Evolutionary conservation across 805 yeast species (phyloP), one percentile per base, ranked within the genome.

Genomic region (Starmera quercuum): DNA sequence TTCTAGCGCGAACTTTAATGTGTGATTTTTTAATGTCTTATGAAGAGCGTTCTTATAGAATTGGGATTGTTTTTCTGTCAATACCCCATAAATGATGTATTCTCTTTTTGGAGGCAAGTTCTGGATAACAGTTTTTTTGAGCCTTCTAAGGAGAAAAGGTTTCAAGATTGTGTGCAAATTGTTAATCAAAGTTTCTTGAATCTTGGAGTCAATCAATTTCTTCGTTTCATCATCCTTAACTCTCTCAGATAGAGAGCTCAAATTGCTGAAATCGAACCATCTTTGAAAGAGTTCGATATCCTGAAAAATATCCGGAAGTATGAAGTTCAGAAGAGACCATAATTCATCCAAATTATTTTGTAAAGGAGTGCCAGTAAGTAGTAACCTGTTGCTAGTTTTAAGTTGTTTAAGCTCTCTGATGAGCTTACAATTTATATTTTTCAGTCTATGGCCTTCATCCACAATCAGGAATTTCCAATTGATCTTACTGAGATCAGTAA

Each of bases 371-470:
- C 98, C 98, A 0, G 98, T 90, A 11, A 90, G 61, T 19, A 90
- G 61, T 30, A 90, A 62, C 40, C 96, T 64, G 51, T 90, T 90
- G 1, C 75, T 65, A 1, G 82, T 78, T 16, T 61, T 56, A 25
- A 85, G 66, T 41, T 68, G 69, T 48, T 85, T 88, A 44, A 90
- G 66, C 39, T 78, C 78, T 34, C 69, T 69, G 33, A 90, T 79
- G 39, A 90, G 64, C 44, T 76, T 63, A 56, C 95, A 84, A 46
- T 88, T 76, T 42, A 78, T 70, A 53, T 90, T 90, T 51, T 90
- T 92, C 45, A 90, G 64, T 26, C 98, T 65, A 56, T 90, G 98
- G 6, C 97, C 98, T 58, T 90, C 98, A 56, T 90, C 98, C 14
- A 90, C 95, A 32, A 88, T 82, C 34, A 90, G 61, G 51, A 76